Percentiles rank a stretch among this genome's conserved stretches.
These are phyloP conservation scores for Silene latifolia DNA, from an alignment of 148 eudicot genomes.

Conservation along the genomic window DNA sequence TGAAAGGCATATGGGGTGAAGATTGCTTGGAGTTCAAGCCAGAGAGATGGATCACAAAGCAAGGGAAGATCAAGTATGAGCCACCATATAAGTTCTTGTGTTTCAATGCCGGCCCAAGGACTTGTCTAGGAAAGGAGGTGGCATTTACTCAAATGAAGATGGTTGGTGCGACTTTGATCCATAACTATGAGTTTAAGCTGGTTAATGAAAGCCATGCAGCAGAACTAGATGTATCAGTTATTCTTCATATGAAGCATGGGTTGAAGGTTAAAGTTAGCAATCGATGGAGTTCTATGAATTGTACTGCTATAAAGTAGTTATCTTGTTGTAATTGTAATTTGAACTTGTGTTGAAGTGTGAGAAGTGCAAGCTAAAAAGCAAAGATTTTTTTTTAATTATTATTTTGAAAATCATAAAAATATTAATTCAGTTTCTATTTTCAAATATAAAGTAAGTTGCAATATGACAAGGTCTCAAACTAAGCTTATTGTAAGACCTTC, in stretches of 20 bases:
- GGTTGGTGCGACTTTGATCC: slow-evolving; percentile 43
- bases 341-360: neutral
- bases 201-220: slow-evolving; percentile 29
- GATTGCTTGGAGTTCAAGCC: slow-evolving; percentile 42
- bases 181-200: slow-evolving; percentile 39
- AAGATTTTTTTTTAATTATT: neutral
- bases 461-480: too few species aligned
- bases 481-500: too few species aligned
- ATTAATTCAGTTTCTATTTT: neutral
- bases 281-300: slow-evolving; percentile 24
- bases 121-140: slow-evolving; percentile 43
- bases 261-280: slow-evolving; percentile 47
- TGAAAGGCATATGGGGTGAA: slow-evolving; percentile 37
- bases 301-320: neutral
- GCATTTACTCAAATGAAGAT: slow-evolving; percentile 47
- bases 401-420: neutral
- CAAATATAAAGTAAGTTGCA: neutral
- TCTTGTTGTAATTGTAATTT: neutral
- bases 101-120: slow-evolving; percentile 45
- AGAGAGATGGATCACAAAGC: slow-evolving; percentile 39
- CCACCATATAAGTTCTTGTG: slow-evolving; percentile 39
- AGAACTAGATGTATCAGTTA: slow-evolving; percentile 49
- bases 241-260: slow-evolving; percentile 58
- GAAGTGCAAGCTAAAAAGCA: neutral
- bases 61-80: slow-evolving; percentile 38